Base-by-base conservation (phyloP, 2,329 filamentous ascomycete species). In the Phaeosphaeriaceae sp. region DNA sequence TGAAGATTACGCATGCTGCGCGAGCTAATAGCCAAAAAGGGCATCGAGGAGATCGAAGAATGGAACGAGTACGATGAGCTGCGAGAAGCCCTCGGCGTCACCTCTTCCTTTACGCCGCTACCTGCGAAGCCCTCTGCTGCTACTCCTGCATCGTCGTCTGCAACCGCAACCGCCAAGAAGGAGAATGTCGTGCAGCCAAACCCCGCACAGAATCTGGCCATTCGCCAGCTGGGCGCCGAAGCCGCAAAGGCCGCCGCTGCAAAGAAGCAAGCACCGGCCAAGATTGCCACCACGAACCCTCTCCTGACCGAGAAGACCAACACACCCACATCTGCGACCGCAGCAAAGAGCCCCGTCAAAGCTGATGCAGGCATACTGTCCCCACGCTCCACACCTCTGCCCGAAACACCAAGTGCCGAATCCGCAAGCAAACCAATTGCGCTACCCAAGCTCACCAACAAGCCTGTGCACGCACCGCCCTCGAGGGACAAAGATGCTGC, bases 41-140 rank as follows among this genome's bases (percentile, higher is more conserved):
- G 97, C 76, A 85, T 97, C 50, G 90, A 94, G 63, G 90, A 98
- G 78, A 88, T 98, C 63, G 95, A 99, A 80, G 95, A 99, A 76
- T 98, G 94, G 95, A 99, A 99, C 82, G 95, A 99, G 78, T 97
- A 96, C 79, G 93, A 93, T 79, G 94, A 98, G 80, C 86, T 99
- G 61, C 92, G 93, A 78, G 88, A 94, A 79, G 90, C 94, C 70
- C 88, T 98, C 69, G 83, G 83, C n/a, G 65, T 72, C n/a, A 69
- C 69, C 31, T 53, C 65, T 10, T 61, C 65, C 22, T 68, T 74
- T 45, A 67, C 76, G 59, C 71, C 70, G 20, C 75, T 70, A 67
- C 62, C 74, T 66, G 58, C 76, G 54, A 72, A 71, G 46, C 65
- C 70, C 33, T 54, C 65, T 3, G 51, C 48, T 11, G 54, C 48